phyloP scores from a whole-genome alignment of 352 stramenopile species.

The Globisporangium nodosum region DNA sequence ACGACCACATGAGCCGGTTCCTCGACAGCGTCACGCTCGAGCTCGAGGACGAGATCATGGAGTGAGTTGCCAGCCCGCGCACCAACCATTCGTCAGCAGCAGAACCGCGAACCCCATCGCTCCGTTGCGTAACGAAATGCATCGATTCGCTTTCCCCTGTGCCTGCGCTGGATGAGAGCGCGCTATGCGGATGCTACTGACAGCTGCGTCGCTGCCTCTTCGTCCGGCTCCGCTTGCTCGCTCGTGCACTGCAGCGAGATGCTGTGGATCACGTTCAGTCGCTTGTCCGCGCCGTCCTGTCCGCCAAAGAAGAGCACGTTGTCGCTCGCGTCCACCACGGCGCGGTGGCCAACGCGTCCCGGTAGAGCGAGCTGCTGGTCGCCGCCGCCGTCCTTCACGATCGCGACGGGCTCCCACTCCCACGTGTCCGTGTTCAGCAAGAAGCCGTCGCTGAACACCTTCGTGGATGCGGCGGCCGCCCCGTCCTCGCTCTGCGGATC shows the following conservation, averaged over 20 bases:
- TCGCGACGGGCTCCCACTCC: conserved; percentile 78
- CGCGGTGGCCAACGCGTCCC: conserved; percentile 82
- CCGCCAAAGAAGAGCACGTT: conserved; percentile 86
- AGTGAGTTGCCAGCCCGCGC: conserved; percentile 18
- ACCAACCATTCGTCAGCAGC: background rate
- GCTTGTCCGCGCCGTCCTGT: conserved; percentile 70
- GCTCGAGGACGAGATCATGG: conserved; percentile 75
- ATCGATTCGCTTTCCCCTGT: background rate
- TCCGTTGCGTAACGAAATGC: background rate
- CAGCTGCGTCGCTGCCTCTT: background rate
- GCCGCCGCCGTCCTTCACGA: conserved; percentile 15
- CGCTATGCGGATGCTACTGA: background rate
- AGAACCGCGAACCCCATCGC: background rate
- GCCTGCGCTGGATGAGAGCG: background rate
- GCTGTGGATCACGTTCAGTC: conserved; percentile 77
- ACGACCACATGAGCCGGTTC: conserved; percentile 79
- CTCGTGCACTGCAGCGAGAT: conserved; percentile 27
- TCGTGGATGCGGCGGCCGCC: conserved; percentile 21
- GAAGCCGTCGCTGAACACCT: conserved; percentile 88
- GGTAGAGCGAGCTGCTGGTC: conserved; percentile 15
- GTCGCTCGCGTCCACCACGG: conserved; percentile 54
- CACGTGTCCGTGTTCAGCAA: conserved; percentile 88
- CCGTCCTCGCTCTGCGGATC: conserved; percentile 76
- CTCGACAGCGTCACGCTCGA: conserved; percentile 78
- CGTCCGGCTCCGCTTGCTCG: conserved; percentile 10